Evolutionary conservation across 352 stramenopile species (phyloP).

Genomic region (Discostella stelligera): DNA sequence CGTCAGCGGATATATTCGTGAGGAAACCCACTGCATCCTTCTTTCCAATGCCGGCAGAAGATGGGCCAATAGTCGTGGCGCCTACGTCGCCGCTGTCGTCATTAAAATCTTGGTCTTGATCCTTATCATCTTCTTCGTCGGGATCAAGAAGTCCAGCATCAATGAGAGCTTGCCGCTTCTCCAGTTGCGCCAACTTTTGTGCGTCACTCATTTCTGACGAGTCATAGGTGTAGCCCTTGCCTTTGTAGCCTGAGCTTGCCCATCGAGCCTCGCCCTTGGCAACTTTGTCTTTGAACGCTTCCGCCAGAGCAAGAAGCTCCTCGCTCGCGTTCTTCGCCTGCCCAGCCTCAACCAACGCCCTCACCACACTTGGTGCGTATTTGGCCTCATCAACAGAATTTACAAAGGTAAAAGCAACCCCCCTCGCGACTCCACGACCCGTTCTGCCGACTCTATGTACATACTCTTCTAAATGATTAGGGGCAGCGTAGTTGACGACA

Average conservation of each 20-base stretch:
- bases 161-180: conserved; percentile 83
- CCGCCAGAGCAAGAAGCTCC: conserved; percentile 89
- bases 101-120: conserved; percentile 24
- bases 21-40: conserved; percentile 41
- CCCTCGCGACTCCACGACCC: conserved; percentile 91
- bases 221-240: conserved; percentile 98
- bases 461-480: conserved; percentile 99
- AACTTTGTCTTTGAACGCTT: conserved; percentile 96
- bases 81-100: conserved; percentile 36
- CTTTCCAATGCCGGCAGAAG: conserved; percentile 41
- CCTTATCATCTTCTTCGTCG: conserved; percentile 68
- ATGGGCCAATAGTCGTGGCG: neutral
- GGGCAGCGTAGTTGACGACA: conserved; percentile 99
- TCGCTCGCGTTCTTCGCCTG: conserved; percentile 81
- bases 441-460: conserved; percentile 98
- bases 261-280: conserved; percentile 92
- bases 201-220: conserved; percentile 95
- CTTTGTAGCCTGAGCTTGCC: conserved; percentile 94
- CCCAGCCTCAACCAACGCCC: conserved; percentile 88
- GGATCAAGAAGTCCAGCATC: conserved; percentile 79
- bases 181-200: conserved; percentile 89
- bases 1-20: conserved; percentile 67
- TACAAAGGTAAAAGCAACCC: conserved; percentile 99
- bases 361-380: conserved; percentile 96
- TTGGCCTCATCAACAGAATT: conserved; percentile 95